Evolutionary conservation across 2,329 filamentous ascomycete genomes (phyloP), one percentile per base, ranked within the genome.

Genomic region (Nothophoma quercina): DNA sequence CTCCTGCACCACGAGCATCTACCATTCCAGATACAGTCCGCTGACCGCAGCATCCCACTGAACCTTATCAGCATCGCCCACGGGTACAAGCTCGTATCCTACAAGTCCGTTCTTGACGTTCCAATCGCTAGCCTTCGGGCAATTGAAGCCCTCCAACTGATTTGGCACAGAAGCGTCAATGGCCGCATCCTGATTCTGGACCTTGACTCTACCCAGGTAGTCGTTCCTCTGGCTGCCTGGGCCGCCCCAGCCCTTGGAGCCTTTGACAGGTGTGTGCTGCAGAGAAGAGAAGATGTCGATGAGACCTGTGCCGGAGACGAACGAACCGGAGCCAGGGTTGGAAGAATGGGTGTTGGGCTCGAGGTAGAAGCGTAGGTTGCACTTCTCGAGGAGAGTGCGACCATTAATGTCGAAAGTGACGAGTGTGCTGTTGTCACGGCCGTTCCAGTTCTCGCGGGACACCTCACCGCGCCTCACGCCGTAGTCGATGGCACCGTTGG

Each of bases 181-280:
- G 12, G 43, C 51, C 4, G 52, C 56, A 3, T 48, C 46, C 0
- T 47, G 44, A 10, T 32, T 29, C 5, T 46, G 38, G 10, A 52
- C 38, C 18, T 35, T 43, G 5, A 54, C 21, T n/a, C 58, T 39
- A 1, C 45, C 58, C 6, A 55, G 16, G n/a, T 49, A 38, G 25
- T 40, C 22, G 15, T 56, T 50, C 13, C 58, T 32, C 30, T 58
- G 58, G 21, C 59, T 61, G 2, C 58, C 58, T 21, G 56, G 56
- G 7, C 43, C 43, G 15, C 58, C 56, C 57, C 57, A 60, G 13
- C 43, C 38, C 13, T 32, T 29, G 7, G 21, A 39, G 5, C 44
- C 50, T 13, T 38, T 30, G 15, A 28, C 42, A n/a, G 52, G 42
- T 2, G 59, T 55, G 5, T 51, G 49, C 46, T 45, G 25, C 8